Evolutionary conservation across 805 yeast genomes (phyloP), one percentile per base, ranked within the genome.

Genomic region (Teunomyces panamensis): DNA sequence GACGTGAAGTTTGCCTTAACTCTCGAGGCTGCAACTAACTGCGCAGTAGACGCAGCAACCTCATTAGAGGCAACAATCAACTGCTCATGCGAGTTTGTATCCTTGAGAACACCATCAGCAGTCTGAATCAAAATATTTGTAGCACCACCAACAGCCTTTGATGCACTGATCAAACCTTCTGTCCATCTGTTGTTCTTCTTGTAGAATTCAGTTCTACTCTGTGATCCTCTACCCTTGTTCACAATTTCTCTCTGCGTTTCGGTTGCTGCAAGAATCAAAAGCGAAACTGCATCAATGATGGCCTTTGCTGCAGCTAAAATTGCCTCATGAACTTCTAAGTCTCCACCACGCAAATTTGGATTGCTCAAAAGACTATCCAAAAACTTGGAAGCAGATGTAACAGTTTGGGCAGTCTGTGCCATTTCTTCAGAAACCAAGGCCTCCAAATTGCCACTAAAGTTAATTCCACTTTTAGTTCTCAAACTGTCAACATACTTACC

Each of bases 171-270:
- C 48, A 89, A 80, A 17, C 97, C 97, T 67, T 90, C 96, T 0
- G 96, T 88, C 97, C 97, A 89, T 57, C 92, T 78, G 65, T 84
- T 89, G 64, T 89, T 87, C 67, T 88, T 89, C 63, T 85, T 87
- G 68, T 90, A 90, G 64, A 85, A 89, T 39, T 86, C 87, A 10
- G 89, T 80, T 49, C 81, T 74, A 1, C 88, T 74, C 42, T 77
- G 81, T 0, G 81, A 64, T 3, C 92, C 92, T 49, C 77, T 75
- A 37, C 88, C 89, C 49, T 78, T 79, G 47, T 81, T 77, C 5
- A 85, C 92, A 60, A 89, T 89, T 65, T 89, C 96, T 48, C 79
- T 68, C 65, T 89, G 96, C 16, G 92, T 82, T 30, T 81, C 89
- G 24, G 89, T 83, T 2, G 96, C 88, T 2, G 94, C 85, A 52